Conservation (phyloP, 202 grass and related monocot species). For the Elaeis oleifera region DNA sequence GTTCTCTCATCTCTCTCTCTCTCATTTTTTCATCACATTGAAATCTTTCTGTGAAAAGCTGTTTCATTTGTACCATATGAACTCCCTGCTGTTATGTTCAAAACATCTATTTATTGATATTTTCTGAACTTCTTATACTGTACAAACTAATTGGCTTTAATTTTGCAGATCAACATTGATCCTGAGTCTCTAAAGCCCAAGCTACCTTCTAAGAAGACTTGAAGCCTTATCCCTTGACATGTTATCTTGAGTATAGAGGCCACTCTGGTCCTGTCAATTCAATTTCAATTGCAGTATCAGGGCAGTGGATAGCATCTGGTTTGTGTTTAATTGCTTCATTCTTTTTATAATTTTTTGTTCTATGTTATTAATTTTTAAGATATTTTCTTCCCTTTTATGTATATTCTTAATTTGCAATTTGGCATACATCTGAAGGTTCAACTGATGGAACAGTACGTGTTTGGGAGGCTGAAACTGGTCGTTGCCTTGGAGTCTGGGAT, state of each 20-base stretch:
- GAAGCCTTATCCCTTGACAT: constrained; percentile 83
- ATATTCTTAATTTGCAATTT: background rate
- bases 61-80: too few relatives aligned
- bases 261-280: constrained; percentile 63
- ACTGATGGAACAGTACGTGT: constrained; percentile 76
- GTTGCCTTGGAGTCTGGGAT: constrained; percentile 65
- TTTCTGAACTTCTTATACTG: background rate
- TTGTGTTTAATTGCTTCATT: constrained; percentile 8
- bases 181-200: constrained; percentile 89
- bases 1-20: too few relatives aligned
- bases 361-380: too few relatives aligned
- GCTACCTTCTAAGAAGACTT: constrained; percentile 87
- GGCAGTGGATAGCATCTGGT: constrained; percentile 94
- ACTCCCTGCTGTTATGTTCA: too few relatives aligned
- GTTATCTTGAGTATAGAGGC: constrained; percentile 86
- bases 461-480: constrained; percentile 95
- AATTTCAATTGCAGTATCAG: constrained; percentile 69
- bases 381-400: too few relatives aligned
- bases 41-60: too few relatives aligned
- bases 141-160: background rate
- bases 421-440: constrained; percentile 53
- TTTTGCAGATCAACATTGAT: constrained; percentile 86
- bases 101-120: background rate
- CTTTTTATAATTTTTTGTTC: too few relatives aligned
- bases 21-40: too few relatives aligned